Conservation (phyloP, 768 basidiomycete species). For the Agrocybe praecox region DNA sequence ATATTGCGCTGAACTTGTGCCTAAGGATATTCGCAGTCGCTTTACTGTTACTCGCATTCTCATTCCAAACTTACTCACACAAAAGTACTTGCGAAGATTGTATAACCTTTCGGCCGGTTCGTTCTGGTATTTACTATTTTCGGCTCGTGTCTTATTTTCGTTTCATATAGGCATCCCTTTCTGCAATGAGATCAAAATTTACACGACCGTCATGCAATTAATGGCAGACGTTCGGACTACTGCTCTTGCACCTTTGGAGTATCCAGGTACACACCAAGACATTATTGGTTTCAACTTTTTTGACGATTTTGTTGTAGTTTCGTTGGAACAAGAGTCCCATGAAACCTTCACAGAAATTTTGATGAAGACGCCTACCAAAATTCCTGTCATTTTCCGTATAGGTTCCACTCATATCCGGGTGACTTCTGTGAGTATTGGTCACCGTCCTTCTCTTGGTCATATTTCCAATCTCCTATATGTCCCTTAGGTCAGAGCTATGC, state of each 20-base stretch:
- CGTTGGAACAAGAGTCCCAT: conserved; percentile 60
- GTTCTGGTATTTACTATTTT: background rate
- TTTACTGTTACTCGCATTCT: conserved; percentile 66
- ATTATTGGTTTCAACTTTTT: background rate
- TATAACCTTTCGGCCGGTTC: conserved; percentile 68
- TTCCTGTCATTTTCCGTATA: conserved; percentile 72
- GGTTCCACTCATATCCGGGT: conserved; percentile 74
- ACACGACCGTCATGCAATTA: conserved; percentile 66
- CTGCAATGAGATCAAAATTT: conserved; percentile 55
- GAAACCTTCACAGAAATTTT: conserved; percentile 62
- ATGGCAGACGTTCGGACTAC: conserved; percentile 54
- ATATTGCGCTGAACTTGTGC: conserved; percentile 74
- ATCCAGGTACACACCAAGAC: conserved; percentile 55
- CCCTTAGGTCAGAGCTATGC: conserved; percentile 64
- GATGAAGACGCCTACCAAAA: conserved; percentile 68
- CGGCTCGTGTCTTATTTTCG: background rate
- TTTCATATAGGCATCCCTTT: conserved; percentile 48
- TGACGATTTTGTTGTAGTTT: conserved; percentile 37
- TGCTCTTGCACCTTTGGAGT: conserved; percentile 46
- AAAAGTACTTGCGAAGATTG: conserved; percentile 74
- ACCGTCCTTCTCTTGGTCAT: background rate
- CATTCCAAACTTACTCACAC: conserved; percentile 71
- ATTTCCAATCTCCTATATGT: background rate
- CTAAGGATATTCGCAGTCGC: conserved; percentile 66
- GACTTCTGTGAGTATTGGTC: conserved; percentile 57